Base-by-base conservation (phyloP, 352 stramenopile genomes). In the Pythium phragmiticola region DNA sequence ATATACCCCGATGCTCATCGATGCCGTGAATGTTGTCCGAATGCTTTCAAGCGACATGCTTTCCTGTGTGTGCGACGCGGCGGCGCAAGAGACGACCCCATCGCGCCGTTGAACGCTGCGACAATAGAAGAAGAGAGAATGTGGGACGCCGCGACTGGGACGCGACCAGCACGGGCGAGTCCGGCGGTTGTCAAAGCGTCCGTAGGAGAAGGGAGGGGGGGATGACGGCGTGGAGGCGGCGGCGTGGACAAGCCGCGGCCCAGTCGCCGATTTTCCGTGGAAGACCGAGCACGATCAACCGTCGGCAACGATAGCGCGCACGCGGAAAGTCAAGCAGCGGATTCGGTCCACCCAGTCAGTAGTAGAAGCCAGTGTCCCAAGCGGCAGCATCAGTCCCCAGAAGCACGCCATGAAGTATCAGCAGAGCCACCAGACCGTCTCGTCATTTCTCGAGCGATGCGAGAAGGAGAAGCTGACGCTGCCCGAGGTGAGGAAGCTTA, bases 381-480 rank as follows among this genome's bases (percentile, higher is more conserved):
- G 49, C 8, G n/a, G 19, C 21, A 60, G 39, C n/a, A 51, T 42
- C 39, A 53, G 55, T 19, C 41, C 41, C 28, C 14, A 43, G 39
- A 60, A 37, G 39, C 48, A 14, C 41, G 47, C 33, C 4, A 78
- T 75, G 71, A 75, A 75, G 63, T 70, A 69, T 30, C 34, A 57
- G 2, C 43, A 69, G 47, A 66, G 60, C 54, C 37, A 65, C 19
- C 49, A 73, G 46, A 60, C 43, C 28, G 47, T 78, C 4, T 68
- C 63, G 19, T 39, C 45, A n/a, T 80, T 82, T 37, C 30, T 82
- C 45, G 53, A 74, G 16, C 74, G 72, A 45, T 75, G 73, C 26
- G 72, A 82, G 55, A 77, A 78, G 61, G 72, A 76, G 47, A 68
- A 76, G 37, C 21, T 82, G 16, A 37, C 55, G 5, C 33, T 82